Conservation (phyloP, 2,329 filamentous ascomycete genomes). For the Fusarium albosuccineum region DNA sequence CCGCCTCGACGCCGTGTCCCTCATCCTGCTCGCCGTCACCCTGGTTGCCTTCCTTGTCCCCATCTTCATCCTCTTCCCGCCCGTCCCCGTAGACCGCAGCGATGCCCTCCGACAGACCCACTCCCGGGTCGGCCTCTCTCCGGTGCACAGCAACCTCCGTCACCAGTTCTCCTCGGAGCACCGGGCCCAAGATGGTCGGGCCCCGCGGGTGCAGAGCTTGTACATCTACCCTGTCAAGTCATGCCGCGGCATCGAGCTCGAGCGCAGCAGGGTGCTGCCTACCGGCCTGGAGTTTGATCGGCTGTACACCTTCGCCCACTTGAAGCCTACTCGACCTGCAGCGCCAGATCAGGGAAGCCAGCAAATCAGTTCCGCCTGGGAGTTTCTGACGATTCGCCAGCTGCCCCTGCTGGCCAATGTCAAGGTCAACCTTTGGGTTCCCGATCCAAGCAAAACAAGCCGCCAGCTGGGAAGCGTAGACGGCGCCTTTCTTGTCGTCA, state of each 20-base stretch:
- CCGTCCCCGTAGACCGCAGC: slow-evolving; percentile 63
- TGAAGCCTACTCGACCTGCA: slow-evolving; percentile 20
- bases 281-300: slow-evolving; percentile 84
- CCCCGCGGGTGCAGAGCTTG: slow-evolving; percentile 68
- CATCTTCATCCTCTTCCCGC: slow-evolving; percentile 67
- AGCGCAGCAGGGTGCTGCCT: slow-evolving; percentile 71
- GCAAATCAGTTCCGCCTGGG: slow-evolving; percentile 68
- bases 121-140: slow-evolving; percentile 59
- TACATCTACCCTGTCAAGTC: slow-evolving; percentile 88
- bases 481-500: slow-evolving; percentile 72
- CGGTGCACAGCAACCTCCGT: slow-evolving; percentile 54
- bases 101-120: slow-evolving; percentile 70
- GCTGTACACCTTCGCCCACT: slow-evolving; percentile 84
- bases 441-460: slow-evolving; percentile 69
- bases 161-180: slow-evolving; percentile 42
- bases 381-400: slow-evolving; percentile 77
- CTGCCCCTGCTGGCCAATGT: slow-evolving; percentile 80
- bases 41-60: slow-evolving; percentile 66
- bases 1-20: slow-evolving; percentile 48
- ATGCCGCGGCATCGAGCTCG: slow-evolving; percentile 81
- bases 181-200: slow-evolving; percentile 36
- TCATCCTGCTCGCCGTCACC: slow-evolving; percentile 59
- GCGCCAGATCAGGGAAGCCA: slow-evolving; percentile 46
- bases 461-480: slow-evolving; percentile 66
- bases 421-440: slow-evolving; percentile 75